Evolutionary conservation across 2,329 filamentous ascomycete genomes (phyloP).

Genomic region (Nigrospora osmanthi): DNA sequence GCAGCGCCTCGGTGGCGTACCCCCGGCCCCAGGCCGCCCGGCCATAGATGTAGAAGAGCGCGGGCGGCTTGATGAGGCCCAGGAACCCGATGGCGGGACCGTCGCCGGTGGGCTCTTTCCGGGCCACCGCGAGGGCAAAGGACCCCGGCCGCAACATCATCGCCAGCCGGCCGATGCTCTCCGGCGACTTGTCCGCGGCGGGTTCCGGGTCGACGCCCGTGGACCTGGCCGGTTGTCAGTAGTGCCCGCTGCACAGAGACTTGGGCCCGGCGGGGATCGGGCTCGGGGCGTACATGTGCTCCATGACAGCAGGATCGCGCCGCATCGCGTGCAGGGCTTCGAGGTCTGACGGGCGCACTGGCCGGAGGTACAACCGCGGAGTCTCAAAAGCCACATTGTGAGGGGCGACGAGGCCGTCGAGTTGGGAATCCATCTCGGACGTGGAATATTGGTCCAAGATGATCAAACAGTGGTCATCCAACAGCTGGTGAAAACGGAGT

Average conservation of each 20-base stretch:
- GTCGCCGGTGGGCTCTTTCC: no score
- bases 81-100: not conserved
- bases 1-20: slow-evolving; percentile 1
- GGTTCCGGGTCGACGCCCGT: not conserved
- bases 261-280: not conserved
- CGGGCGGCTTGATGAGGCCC: not conserved
- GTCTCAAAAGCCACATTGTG: not conserved
- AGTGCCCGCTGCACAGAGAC: accelerated
- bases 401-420: no score
- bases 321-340: slow-evolving; percentile 24
- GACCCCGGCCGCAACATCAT: not conserved
- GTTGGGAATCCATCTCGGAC: no score
- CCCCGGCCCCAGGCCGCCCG: not conserved
- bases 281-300: not conserved
- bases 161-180: not conserved
- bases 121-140: not conserved
- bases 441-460: no score
- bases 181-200: not conserved
- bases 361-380: slow-evolving; percentile 17
- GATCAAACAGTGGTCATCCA: no score
- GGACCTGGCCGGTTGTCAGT: not conserved
- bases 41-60: not conserved
- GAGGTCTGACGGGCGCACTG: slow-evolving; percentile 26
- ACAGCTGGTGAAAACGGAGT: no score
- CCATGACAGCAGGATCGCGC: not conserved